Evolutionary conservation across 441 rosid species (phyloP), one percentile per base, ranked within the genome.

Genomic region (Adansonia rubrostipa): DNA sequence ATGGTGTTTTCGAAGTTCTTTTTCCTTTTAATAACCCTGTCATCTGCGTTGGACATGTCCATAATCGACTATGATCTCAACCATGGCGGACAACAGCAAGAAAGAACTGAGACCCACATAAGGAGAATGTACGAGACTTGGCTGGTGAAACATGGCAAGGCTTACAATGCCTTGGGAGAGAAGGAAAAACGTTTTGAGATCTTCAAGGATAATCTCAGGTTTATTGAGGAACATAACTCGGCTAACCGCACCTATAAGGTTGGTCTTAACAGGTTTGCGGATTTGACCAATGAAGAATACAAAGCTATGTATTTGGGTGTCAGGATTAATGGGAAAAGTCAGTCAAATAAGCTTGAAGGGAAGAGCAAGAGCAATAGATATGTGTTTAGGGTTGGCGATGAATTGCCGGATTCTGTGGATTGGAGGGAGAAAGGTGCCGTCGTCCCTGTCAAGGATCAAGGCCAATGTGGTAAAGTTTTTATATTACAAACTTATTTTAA

Each of bases 361-460:
- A 65, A 61, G 45, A 78, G 50, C 42, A 71, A 75, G 33, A 81
- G 85, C 19, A 78, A 84, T 28, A 83, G 87, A 68, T 91, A 89
- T 78, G 60, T 65, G 53, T 76, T 63, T 45, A 64, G 50, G 74
- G 84, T 2, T 6, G 90, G 90, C 6, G 89, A 91, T 24, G 48
- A 66, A 22, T 80, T 90, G 81, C 94, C 88, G 5, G 88, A 75
- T 22, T 73, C 69, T 17, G 81, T 91, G n/a, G 91, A 91, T 77
- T 91, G 94, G 92, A 89, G 92, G 77, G 69, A 61, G 6, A 84
- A 84, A 57, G 91, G 90, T 8, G 92, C 90, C 0, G 91, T 89
- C 36, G 83, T 11, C 51, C 80, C 84, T 15, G 87, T 91, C 60
- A 88, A 89, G 74, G 75, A 88, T 81, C 94, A 91, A 79, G 94